Conservation (phyloP, 2,329 filamentous ascomycete species). For the Alternaria postmessia region DNA sequence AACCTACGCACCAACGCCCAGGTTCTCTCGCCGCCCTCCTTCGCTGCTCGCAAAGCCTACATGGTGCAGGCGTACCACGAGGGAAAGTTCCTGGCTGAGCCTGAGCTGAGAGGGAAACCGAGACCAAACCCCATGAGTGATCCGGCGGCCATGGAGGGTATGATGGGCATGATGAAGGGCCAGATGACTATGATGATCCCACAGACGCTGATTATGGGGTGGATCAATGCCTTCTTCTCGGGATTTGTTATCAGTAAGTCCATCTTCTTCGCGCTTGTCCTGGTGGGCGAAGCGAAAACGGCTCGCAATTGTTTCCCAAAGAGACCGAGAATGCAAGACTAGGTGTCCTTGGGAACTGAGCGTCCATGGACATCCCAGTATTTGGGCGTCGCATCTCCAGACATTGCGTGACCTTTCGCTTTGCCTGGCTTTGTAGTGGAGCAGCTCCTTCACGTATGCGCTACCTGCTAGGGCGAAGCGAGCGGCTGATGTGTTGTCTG, state of each 20-base stretch:
- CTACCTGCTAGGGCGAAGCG: conserved; percentile 7
- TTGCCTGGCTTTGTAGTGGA: not conserved
- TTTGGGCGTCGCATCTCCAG: not conserved
- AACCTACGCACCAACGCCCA: conserved; percentile 84
- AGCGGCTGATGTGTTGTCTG: not conserved
- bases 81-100: conserved; percentile 88
- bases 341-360: not conserved
- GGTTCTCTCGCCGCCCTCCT: conserved; percentile 78
- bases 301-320: not conserved
- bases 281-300: not conserved
- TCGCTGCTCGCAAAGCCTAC: conserved; percentile 80
- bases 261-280: not conserved
- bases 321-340: not conserved
- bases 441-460: not conserved
- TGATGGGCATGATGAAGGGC: conserved; percentile 99
- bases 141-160: conserved; percentile 96
- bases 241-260: conserved; percentile 93
- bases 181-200: conserved; percentile 99
- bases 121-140: conserved; percentile 94
- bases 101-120: conserved; percentile 83
- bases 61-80: conserved; percentile 83
- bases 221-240: conserved; percentile 99
- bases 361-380: not conserved
- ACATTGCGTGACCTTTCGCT: conserved; percentile 5
- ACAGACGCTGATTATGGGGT: conserved; percentile 98